These are phyloP conservation scores for Leishmania major DNA, from an alignment of 208 protist species.

Conservation along the genomic window DNA sequence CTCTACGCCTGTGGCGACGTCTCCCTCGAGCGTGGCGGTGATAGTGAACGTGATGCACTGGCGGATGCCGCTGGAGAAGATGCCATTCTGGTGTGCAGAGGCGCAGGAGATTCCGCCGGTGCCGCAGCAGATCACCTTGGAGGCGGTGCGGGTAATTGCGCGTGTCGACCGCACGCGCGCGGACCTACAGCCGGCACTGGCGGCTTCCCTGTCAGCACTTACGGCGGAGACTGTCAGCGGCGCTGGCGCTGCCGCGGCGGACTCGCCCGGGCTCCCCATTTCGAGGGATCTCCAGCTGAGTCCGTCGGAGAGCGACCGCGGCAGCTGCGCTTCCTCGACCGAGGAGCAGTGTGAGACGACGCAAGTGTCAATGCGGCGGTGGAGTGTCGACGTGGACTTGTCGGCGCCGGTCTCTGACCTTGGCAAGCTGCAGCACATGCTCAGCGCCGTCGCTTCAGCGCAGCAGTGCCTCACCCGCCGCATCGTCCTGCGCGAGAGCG, in stretches of 20 bases:
- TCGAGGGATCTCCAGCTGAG: slow-evolving; percentile 18
- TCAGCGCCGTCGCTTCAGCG: slow-evolving; percentile 5
- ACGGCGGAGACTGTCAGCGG: slow-evolving; percentile 20
- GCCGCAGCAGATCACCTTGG: slow-evolving; percentile 17
- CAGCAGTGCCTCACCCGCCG: slow-evolving; percentile 14
- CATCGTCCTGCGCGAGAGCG: slow-evolving; percentile 15
- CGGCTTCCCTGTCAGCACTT: slow-evolving; percentile 11
- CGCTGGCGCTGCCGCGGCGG: not conserved
- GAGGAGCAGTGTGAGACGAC: slow-evolving; percentile 27
- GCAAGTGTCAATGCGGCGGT: slow-evolving; percentile 23
- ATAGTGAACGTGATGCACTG: slow-evolving; percentile 14
- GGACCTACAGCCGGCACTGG: not conserved
- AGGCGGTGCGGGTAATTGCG: slow-evolving; percentile 12
- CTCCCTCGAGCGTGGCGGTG: slow-evolving; percentile 14
- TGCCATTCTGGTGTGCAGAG: slow-evolving; percentile 32
- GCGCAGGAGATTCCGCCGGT: slow-evolving; percentile 21
- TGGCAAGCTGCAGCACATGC: slow-evolving; percentile 27
- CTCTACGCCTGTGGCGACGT: not conserved
- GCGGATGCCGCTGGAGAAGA: slow-evolving; percentile 26
- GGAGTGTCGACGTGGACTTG: slow-evolving; percentile 26
- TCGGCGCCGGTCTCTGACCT: slow-evolving; percentile 17
- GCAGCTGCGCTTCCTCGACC: slow-evolving; percentile 27
- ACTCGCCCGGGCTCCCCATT: slow-evolving; percentile 1
- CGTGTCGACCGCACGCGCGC: slow-evolving; percentile 10
- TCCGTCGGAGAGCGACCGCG: slow-evolving; percentile 28